These are phyloP conservation scores for Pseudogymnoascus sp. DNA, from an alignment of 2,329 filamentous ascomycete species.

Conservation along the genomic window DNA sequence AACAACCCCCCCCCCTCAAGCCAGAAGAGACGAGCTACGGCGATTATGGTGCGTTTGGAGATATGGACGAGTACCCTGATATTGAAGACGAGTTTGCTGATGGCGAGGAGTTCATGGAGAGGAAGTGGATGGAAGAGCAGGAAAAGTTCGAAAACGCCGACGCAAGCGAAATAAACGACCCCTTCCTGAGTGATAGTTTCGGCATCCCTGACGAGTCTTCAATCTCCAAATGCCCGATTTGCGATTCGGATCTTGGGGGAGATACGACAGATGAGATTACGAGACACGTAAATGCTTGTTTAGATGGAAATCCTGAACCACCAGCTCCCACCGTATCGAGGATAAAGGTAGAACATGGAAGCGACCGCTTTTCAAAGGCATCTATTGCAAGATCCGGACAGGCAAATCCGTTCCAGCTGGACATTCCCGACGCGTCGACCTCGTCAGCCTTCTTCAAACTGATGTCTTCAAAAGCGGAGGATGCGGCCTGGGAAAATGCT, in stretches of 20 bases:
- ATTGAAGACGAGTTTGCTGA: constrained; percentile 37
- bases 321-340: constrained; percentile 30
- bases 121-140: constrained; percentile 69
- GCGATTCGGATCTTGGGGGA: constrained; percentile 53
- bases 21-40: constrained; percentile 40
- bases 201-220: constrained; percentile 21
- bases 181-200: constrained; percentile 17
- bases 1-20: constrained; percentile 34
- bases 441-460: constrained; percentile 71
- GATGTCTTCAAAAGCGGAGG: constrained; percentile 87
- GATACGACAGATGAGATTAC: constrained; percentile 59
- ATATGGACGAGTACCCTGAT: constrained; percentile 50
- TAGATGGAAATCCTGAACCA: constrained; percentile 70
- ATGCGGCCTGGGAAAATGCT: constrained; percentile 80
- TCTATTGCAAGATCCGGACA: constrained; percentile 71
- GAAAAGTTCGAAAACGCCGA: constrained; percentile 55
- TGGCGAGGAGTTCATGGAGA: constrained; percentile 58
- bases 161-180: constrained; percentile 26
- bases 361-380: constrained; percentile 54
- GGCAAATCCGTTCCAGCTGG: constrained; percentile 62
- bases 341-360: constrained; percentile 33
- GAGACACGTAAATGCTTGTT: constrained; percentile 82
- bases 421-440: constrained; percentile 23
- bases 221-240: constrained; percentile 62
- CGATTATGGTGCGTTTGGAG: constrained; percentile 46